phyloP scores from a whole-genome alignment of 805 yeast species.

The Candida silvicultrix region DNA sequence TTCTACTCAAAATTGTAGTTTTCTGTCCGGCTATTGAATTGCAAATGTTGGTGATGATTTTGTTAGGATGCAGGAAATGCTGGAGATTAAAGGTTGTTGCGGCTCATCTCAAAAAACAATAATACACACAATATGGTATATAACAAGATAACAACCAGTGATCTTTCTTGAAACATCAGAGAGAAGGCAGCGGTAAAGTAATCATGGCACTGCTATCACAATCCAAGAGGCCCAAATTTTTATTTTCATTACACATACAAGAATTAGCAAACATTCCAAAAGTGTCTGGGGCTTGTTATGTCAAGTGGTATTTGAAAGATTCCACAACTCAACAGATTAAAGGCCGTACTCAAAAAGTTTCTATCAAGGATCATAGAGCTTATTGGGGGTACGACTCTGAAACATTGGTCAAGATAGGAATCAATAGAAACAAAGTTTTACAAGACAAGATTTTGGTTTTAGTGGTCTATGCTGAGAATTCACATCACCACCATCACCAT shows the following conservation, averaged over 20 bases:
- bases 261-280: constrained; percentile 86
- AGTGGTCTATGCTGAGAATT: constrained; percentile 36
- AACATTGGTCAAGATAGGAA: constrained; percentile 33
- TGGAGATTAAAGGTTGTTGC: too few relatives aligned
- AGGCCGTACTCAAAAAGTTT: constrained; percentile 37
- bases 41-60: too few relatives aligned
- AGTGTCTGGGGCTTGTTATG: constrained; percentile 57
- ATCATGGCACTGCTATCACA: constrained; percentile 5
- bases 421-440: constrained; percentile 30
- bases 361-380: constrained; percentile 46
- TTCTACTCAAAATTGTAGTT: too few relatives aligned
- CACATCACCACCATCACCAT: constrained; percentile 2
- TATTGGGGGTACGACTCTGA: constrained; percentile 36
- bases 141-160: too few relatives aligned
- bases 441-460: constrained; percentile 30
- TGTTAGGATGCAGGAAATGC: too few relatives aligned
- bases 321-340: constrained; percentile 35
- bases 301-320: constrained; percentile 59
- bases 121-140: too few relatives aligned
- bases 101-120: too few relatives aligned
- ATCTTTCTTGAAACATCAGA: too few relatives aligned
- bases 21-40: too few relatives aligned
- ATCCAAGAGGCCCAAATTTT: constrained; percentile 52
- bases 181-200: not conserved
- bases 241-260: constrained; percentile 48